phyloP scores from a whole-genome alignment of 352 stramenopile species.

The Globisporangium carolinianum region DNA sequence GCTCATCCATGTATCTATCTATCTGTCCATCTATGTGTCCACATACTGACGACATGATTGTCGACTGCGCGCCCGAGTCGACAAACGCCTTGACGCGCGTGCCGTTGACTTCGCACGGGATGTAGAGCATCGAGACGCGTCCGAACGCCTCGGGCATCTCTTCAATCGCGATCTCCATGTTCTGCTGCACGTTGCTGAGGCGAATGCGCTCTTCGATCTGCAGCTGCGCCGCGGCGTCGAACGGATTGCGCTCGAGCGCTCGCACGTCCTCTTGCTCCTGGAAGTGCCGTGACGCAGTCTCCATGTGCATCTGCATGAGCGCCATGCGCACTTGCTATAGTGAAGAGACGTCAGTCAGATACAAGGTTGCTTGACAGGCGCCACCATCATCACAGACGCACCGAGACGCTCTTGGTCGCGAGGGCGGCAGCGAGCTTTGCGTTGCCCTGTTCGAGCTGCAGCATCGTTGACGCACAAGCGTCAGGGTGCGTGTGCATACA shows the following conservation, averaged over 20 bases:
- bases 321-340: conserved; percentile 74
- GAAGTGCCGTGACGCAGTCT: conserved; percentile 62
- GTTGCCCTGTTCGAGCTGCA: conserved; percentile 58
- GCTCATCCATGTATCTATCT: background rate
- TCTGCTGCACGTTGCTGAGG: conserved; percentile 81
- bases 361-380: background rate
- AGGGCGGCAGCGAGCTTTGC: conserved; percentile 57
- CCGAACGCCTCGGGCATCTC: conserved; percentile 86
- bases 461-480: conserved; percentile 8
- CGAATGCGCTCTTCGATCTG: conserved; percentile 84
- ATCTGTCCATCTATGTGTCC: background rate
- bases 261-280: conserved; percentile 75
- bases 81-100: conserved; percentile 87
- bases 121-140: conserved; percentile 87
- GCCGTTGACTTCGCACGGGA: conserved; percentile 77
- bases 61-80: conserved; percentile 86
- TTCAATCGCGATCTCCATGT: conserved; percentile 87
- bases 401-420: conserved; percentile 56
- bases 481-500: too few relatives aligned
- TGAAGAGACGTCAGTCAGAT: background rate
- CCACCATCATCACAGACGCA: conserved; percentile 17
- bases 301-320: conserved; percentile 83
- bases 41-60: conserved; percentile 89
- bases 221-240: conserved; percentile 64
- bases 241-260: conserved; percentile 66